Base-by-base conservation (phyloP, 2,329 filamentous ascomycete genomes). In the Sarocladium kiliense region DNA sequence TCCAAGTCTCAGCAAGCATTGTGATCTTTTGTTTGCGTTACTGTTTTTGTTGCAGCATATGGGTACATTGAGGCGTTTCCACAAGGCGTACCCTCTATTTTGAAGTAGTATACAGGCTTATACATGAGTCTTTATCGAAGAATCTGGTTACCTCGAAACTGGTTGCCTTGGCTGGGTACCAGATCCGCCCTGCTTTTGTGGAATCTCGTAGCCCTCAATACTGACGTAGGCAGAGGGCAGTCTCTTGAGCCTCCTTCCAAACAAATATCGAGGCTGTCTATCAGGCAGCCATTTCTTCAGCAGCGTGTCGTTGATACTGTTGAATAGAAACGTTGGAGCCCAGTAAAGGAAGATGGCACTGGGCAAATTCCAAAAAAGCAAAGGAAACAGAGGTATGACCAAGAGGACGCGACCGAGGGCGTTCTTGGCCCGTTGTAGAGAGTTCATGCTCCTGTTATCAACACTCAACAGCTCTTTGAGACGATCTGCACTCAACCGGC, bases 261-360 rank as follows among this genome's bases (percentile, higher is more conserved):
- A 12, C 21, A 23, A 30, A 19, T 27, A 37, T 6, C 34, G 51
- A 26, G 37, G n/a, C 23, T 54, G 3, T 19, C 34, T 23, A 9
- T 51, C 47, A 21, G 11, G 58, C 45, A 18, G 53, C 26, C 25
- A 49, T 59, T 32, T 68, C 39, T 25, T 54, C 62, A 1, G 60
- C 27, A 2, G 55, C 9, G 21, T 58, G 12, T 66, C 63, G 50
- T 73, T 74, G 54, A 69, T 55, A n/a, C 64, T 58, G 51, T 65
- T 65, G 26, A 73, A 64, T 14, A 62, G 61, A 59, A 72, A 71
- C 4, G 68, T 71, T 5, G 68, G 62, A 2, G 66, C 62, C 72
- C 69, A 74, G 62, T 74, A 75, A 4, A 75, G 57, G 55, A 75
- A 71, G 23, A 75, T 65, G 19, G 71, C 71, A 51, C 70, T 68